Evolutionary conservation across 1,139 yeast species (phyloP), one percentile per base, ranked within the genome.

Genomic region (Arxiozyma heterogenica): DNA sequence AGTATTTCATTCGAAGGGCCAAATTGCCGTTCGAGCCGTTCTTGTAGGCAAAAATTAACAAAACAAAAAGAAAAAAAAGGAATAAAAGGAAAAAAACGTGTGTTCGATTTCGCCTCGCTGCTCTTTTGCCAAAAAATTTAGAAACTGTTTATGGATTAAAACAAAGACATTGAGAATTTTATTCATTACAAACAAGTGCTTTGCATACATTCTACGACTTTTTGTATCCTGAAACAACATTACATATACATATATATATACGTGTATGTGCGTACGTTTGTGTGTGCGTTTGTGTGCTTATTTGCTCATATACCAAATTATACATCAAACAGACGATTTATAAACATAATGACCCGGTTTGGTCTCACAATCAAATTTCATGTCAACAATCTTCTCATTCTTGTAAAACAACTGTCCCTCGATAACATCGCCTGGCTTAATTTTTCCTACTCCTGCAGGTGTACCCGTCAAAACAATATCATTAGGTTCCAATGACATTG

Each of bases 381-480:
- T 77, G 47, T 76, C 80, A 45, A 76, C 80, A 45, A 90, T 67
- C 18, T 75, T 74, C 55, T 79, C 65, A 12, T 83, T 93, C 45
- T 78, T 79, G 45, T 77, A 79, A 41, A 70, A 72, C 59, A 86
- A 70, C 58, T 79, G 77, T 12, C 95, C 95, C 53, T 76, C 76
- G 44, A 93, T 75, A 48, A 70, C 70, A 68, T 93, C 98, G 8
- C 97, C 98, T 0, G 95, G 85, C 11, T 69, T 71, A 50, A 91
- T 73, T 43, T 78, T 75, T 15, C 98, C 97, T 12, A 93, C 99
- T n/a, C 99, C 99, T 71, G 91, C 89, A 48, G 98, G 98, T 1
- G 98, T 93, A 17, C 98, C 98, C 0, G 98, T 93, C 57, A 91
- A 76, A 56, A 93, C 84, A 61, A 93, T 78, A 67, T 93, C 98